These are phyloP conservation scores for Rhodosporidiobolus odoratus DNA, from an alignment of 768 basidiomycete species.

Conservation along the genomic window DNA sequence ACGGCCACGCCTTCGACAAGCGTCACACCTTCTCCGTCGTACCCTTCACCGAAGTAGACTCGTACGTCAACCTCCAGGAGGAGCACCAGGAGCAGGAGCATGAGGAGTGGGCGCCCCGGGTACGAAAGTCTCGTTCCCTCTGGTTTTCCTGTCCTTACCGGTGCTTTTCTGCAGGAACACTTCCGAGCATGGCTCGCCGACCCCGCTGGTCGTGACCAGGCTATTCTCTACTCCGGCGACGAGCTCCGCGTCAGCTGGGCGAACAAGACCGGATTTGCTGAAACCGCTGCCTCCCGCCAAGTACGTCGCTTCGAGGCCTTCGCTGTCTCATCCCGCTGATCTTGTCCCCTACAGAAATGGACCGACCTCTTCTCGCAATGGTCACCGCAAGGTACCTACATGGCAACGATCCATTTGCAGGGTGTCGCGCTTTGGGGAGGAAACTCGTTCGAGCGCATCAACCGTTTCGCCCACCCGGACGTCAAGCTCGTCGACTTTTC, in stretches of 20 bases:
- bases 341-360: constrained; percentile 62
- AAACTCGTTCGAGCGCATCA: constrained; percentile 75
- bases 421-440: constrained; percentile 97
- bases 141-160: not conserved
- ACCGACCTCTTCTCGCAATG: constrained; percentile 93
- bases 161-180: constrained; percentile 68
- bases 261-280: constrained; percentile 76
- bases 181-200: constrained; percentile 92
- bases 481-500: constrained; percentile 97
- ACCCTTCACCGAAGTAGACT: constrained; percentile 64
- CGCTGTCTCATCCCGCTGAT: constrained; percentile 4
- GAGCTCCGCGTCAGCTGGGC: constrained; percentile 85
- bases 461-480: constrained; percentile 89
- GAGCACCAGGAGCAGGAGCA: constrained; percentile 67
- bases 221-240: constrained; percentile 86
- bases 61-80: constrained; percentile 65
- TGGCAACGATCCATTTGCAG: constrained; percentile 87
- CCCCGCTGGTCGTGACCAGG: constrained; percentile 86
- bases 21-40: constrained; percentile 36
- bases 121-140: no score
- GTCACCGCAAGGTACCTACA: constrained; percentile 93
- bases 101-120: constrained; percentile 71
- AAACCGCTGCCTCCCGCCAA: constrained; percentile 66
- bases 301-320: constrained; percentile 56
- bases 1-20: constrained; percentile 39